Evolutionary conservation across 768 basidiomycete genomes (phyloP).

Genomic region (Panellus pusillus): DNA sequence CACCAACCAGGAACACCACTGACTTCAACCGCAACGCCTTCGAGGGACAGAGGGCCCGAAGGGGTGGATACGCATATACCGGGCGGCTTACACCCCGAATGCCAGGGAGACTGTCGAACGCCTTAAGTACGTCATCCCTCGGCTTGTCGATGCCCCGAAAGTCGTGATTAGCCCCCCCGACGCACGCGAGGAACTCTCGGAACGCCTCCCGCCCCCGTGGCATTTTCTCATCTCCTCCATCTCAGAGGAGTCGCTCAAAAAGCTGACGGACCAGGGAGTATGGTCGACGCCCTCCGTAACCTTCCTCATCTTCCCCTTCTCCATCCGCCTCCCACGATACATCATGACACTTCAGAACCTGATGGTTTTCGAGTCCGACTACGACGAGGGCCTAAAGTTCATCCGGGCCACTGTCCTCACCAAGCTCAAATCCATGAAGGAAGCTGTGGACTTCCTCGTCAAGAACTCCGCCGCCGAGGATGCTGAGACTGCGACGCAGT

Average conservation of each 20-base stretch:
- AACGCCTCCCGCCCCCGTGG: slow-evolving; percentile 11
- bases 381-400: background rate
- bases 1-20: background rate
- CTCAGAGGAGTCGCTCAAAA: no score
- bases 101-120: background rate
- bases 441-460: no score
- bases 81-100: background rate
- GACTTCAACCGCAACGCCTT: background rate
- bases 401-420: background rate
- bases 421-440: background rate
- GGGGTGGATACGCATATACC: background rate
- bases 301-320: background rate
- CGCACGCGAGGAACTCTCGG: background rate
- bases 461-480: background rate
- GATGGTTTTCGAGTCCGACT: background rate
- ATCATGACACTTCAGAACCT: slow-evolving; percentile 6
- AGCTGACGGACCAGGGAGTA: background rate
- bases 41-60: background rate
- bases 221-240: no score
- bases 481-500: background rate
- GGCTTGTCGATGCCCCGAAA: background rate
- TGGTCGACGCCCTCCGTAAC: slow-evolving; percentile 4
- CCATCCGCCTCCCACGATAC: background rate
- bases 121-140: background rate
- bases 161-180: slow-evolving; percentile 1